Evolutionary conservation across 441 rosid genomes (phyloP).

Genomic region (Populus hybrid): DNA sequence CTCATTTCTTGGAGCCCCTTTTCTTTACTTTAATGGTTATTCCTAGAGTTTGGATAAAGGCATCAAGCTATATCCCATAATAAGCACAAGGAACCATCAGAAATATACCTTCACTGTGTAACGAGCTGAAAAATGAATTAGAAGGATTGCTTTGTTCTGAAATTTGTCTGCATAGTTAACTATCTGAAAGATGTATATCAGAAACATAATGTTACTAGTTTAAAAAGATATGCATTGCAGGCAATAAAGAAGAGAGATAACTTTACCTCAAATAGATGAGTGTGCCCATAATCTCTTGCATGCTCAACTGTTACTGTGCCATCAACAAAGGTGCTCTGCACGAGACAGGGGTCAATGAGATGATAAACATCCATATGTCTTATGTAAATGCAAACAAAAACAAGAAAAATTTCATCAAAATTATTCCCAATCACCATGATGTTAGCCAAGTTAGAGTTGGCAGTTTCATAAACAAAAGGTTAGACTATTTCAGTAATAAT

Average conservation of each 20-base stretch:
- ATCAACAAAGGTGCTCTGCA: conserved; percentile 82
- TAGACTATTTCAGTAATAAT: neutral
- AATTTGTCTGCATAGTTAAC: conserved; percentile 60
- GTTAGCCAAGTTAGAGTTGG: neutral
- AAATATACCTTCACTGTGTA: conserved; percentile 60
- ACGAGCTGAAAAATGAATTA: conserved; percentile 93
- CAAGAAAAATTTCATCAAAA: neutral
- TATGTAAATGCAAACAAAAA: neutral
- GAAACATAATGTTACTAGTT: conserved; percentile 8
- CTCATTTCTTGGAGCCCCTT: too few species aligned
- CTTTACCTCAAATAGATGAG: conserved; percentile 77
- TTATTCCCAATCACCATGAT: neutral
- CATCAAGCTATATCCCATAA: neutral
- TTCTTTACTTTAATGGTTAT: too few species aligned
- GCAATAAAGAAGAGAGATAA: conserved; percentile 1
- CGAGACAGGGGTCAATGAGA: neutral
- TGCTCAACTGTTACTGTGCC: conserved; percentile 65
- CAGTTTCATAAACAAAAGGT: neutral
- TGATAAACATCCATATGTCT: neutral
- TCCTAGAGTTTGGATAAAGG: too few species aligned
- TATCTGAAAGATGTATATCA: conserved; percentile 40
- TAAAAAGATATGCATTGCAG: neutral
- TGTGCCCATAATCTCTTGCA: conserved; percentile 90
- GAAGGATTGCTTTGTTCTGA: conserved; percentile 75
- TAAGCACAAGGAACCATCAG: conserved; percentile 9